Conservation (phyloP, 2,329 filamentous ascomycete species). For the Diaporthe sp. region DNA sequence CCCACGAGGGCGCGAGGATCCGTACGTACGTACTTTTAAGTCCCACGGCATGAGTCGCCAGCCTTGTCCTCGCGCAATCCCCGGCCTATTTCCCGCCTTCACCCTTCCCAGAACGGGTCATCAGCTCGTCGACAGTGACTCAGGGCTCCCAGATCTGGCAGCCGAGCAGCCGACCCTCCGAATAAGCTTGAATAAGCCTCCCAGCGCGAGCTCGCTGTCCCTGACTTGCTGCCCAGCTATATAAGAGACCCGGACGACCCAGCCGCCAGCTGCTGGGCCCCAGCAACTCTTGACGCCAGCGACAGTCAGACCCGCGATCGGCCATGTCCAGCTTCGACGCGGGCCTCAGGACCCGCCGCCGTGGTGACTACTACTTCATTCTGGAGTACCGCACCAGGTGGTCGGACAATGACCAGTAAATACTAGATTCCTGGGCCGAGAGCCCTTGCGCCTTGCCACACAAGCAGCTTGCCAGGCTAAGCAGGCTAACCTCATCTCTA, state of each 20-base stretch:
- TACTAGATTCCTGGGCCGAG: background rate
- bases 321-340: conserved; percentile 51
- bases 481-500: background rate
- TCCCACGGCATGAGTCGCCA: conserved; percentile 40
- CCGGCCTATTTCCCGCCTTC: conserved; percentile 40
- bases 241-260: conserved; percentile 12
- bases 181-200: conserved; percentile 30
- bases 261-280: background rate
- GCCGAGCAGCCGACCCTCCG: conserved; percentile 29
- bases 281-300: background rate
- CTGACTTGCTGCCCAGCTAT: conserved; percentile 13
- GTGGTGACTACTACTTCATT: conserved; percentile 82
- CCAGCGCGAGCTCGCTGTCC: conserved; percentile 22
- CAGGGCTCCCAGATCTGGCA: conserved; percentile 20
- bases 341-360: conserved; percentile 71
- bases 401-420: conserved; percentile 59
- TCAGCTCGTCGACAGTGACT: conserved; percentile 37
- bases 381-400: conserved; percentile 90
- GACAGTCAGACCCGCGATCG: conserved; percentile 17
- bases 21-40: conserved; percentile 36
- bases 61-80: conserved; percentile 32
- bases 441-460: background rate
- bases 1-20: conserved; percentile 39
- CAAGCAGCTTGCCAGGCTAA: conserved; percentile 38
- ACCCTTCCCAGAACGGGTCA: conserved; percentile 33